Percentiles rank a stretch among this genome's conserved stretches.
These are phyloP conservation scores for Leishmania turanica DNA, from an alignment of 208 protist species.

Conservation along the genomic window DNA sequence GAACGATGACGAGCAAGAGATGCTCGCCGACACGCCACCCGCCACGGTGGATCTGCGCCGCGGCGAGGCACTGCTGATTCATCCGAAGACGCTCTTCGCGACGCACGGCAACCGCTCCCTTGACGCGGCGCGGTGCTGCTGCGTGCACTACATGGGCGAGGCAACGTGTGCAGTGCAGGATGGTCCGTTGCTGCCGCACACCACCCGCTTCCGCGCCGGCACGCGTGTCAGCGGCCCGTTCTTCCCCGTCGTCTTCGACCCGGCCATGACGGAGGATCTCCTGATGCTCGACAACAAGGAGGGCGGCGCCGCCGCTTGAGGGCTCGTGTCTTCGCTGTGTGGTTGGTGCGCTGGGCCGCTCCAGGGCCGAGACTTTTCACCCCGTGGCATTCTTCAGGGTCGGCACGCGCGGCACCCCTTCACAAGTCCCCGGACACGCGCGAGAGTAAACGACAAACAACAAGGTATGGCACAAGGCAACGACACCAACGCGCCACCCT, in stretches of 20 bases:
- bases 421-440: background rate
- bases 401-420: background rate
- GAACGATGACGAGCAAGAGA: conserved; percentile 75
- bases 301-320: background rate
- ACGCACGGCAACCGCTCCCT: conserved; percentile 82
- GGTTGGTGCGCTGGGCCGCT: background rate
- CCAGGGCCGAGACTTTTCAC: background rate
- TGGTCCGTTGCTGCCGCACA: conserved; percentile 77
- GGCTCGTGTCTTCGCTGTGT: background rate
- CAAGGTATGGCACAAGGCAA: background rate
- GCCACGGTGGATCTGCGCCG: conserved; percentile 73
- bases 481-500: no score
- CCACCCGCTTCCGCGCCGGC: conserved; percentile 67
- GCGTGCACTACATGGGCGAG: conserved; percentile 82
- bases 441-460: background rate
- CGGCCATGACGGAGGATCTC: conserved; percentile 74
- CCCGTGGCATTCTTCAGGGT: background rate
- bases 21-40: conserved; percentile 84
- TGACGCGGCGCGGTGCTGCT: conserved; percentile 52
- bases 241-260: conserved; percentile 86
- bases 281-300: conserved; percentile 37
- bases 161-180: conserved; percentile 52
- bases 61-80: conserved; percentile 81
- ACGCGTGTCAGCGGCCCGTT: conserved; percentile 62
- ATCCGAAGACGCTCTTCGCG: conserved; percentile 78